These are phyloP conservation scores for Madurella fahalii DNA, from an alignment of 2,329 filamentous ascomycete species.

Conservation along the genomic window DNA sequence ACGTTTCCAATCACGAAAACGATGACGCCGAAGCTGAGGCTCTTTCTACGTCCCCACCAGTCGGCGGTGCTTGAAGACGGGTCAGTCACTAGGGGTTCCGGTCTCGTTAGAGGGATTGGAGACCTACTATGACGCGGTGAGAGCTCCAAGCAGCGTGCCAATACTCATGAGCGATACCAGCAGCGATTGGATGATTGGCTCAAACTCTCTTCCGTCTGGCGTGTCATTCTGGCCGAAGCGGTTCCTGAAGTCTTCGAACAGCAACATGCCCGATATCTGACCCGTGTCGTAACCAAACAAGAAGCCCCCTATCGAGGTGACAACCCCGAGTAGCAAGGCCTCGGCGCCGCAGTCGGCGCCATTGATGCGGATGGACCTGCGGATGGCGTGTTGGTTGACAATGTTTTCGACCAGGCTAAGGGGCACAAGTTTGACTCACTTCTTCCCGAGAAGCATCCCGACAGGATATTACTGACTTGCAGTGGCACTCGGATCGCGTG, in stretches of 20 bases:
- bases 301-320: conserved; percentile 50
- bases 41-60: conserved; percentile 24
- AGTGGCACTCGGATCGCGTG: background rate
- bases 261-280: conserved; percentile 50
- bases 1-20: conserved; percentile 52
- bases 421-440: conserved; percentile 6
- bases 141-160: conserved; percentile 22
- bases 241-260: conserved; percentile 50
- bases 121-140: conserved; percentile 23
- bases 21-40: conserved; percentile 19
- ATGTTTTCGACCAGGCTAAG: background rate
- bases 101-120: background rate
- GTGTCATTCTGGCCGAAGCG: conserved; percentile 48
- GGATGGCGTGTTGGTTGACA: background rate
- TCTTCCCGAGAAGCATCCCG: conserved; percentile 19
- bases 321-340: conserved; percentile 22
- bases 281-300: conserved; percentile 63
- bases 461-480: background rate
- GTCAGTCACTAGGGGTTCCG: background rate
- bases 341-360: conserved; percentile 26
- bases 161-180: conserved; percentile 47
- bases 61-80: conserved; percentile 20
- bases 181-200: conserved; percentile 44
- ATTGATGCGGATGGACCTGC: conserved; percentile 26
- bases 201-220: conserved; percentile 38